Percentiles rank a stretch among this genome's conserved stretches.
Evolutionary conservation across 2,329 filamentous ascomycete genomes (phyloP).

Genomic region (Beauveria varroae): DNA sequence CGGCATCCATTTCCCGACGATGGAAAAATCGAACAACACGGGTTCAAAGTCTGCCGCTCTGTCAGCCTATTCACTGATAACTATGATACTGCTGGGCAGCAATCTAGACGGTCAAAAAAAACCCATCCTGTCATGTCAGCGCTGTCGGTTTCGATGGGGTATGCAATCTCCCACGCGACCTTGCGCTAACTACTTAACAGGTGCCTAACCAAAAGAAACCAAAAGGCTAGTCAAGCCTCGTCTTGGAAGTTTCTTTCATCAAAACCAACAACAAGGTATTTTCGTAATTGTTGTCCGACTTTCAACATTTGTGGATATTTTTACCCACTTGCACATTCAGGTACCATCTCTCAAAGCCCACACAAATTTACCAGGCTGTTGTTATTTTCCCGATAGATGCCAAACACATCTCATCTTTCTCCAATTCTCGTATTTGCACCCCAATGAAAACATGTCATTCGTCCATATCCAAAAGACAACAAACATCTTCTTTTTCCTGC

Average conservation of each 20-base stretch:
- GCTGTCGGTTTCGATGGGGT: not conserved
- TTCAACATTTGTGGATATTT: not conserved
- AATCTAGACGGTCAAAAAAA: not conserved
- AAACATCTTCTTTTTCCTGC: no score
- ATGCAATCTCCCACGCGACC: not conserved
- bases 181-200: not conserved
- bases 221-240: no score
- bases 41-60: not conserved
- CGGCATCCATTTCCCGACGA: no score
- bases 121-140: constrained; percentile 4
- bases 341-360: not conserved
- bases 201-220: no score
- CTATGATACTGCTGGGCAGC: no score
- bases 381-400: not conserved
- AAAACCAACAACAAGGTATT: no score
- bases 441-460: no score
- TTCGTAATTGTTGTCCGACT: no score
- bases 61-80: not conserved
- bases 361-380: not conserved
- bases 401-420: not conserved
- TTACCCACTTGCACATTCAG: not conserved
- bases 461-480: no score
- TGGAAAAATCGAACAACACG: not conserved
- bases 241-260: no score
- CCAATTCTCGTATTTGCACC: no score